Base-by-base conservation (phyloP, 2,329 filamentous ascomycete genomes). In the Fusarium setosum region DNA sequence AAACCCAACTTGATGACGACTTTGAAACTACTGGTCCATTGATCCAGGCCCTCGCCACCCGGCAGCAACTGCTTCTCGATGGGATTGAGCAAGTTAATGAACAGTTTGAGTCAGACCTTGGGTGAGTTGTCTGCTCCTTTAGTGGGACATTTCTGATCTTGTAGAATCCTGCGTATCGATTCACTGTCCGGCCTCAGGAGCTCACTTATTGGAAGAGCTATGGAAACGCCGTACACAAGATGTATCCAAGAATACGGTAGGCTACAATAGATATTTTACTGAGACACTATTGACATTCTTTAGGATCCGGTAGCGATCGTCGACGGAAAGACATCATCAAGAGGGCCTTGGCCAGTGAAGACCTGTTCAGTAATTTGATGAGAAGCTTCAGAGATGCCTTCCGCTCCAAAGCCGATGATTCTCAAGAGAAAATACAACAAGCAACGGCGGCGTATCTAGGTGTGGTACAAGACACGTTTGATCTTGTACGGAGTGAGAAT, bases 401-500 rank as follows among this genome's bases (percentile, higher is more conserved):
- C 50, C 32, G 13, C 3, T 17, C 44, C 2, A 55, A 69, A 7
- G 70, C 71, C 0, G 59, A 65, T 4, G 26, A 50, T 1, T 58
- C 76, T 0, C 72, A 79, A 21, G 20, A 56, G 2, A 56, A 65
- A 6, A 58, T 77, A 4, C n/a, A 56, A 3, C 38, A 51, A 0
- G 60, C 50, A 1, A 61, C 73, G 1, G 11, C 50, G 2, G 45
- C 53, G 0, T 73, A 79, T 18, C 31, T 81, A 2, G 55, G 52
- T 5, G 58, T 63, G 8, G 68, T 81, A 5, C 49, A 51, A 8
- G 62, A 52, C 6, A 77, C 73, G 0, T 64, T 82, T 38, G 70
- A 79, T 24, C 77, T 81, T 4, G 52, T 81, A 8, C 68, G 78
- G 3, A 72, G 63, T 15, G 80, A 81, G 32, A 79, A 80, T 54